Conservation (phyloP, 2,329 filamentous ascomycete species). For the Davidsoniella neocaledoniae region DNA sequence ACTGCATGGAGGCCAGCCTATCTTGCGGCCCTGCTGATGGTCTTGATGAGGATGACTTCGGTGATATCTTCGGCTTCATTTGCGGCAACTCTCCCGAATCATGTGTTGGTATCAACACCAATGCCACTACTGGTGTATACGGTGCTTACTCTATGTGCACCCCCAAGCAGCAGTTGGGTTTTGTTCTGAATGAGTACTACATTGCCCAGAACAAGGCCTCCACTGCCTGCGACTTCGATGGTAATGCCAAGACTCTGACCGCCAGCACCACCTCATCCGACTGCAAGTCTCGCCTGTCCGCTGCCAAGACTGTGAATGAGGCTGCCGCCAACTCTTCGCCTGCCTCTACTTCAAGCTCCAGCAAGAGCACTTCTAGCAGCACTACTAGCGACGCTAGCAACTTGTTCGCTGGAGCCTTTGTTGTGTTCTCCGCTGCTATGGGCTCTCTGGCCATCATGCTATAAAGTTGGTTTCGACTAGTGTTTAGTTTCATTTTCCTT, state of each 20-base stretch:
- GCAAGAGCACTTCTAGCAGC: slow-evolving; percentile 1
- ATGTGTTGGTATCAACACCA: slow-evolving; percentile 52
- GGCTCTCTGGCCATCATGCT: slow-evolving; percentile 7
- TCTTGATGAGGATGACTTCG: slow-evolving; percentile 42
- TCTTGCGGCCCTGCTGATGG: slow-evolving; percentile 48
- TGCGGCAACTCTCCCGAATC: slow-evolving; percentile 40
- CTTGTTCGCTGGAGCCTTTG: slow-evolving; percentile 3
- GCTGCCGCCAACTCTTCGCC: slow-evolving; percentile 22
- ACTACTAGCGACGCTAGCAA: slow-evolving; percentile 4
- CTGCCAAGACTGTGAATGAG: slow-evolving; percentile 42
- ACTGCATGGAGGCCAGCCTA: slow-evolving; percentile 66
- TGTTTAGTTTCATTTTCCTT: background rate
- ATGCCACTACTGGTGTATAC: slow-evolving; percentile 51
- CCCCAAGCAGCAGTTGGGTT: slow-evolving; percentile 52
- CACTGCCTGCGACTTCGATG: slow-evolving; percentile 54
- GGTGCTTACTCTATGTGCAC: slow-evolving; percentile 68
- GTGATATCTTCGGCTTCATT: slow-evolving; percentile 55
- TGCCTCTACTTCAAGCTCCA: slow-evolving; percentile 2
- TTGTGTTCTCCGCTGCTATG: slow-evolving; percentile 1
- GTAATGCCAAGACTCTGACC: slow-evolving; percentile 41
- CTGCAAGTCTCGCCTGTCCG: slow-evolving; percentile 42
- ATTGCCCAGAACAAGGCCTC: slow-evolving; percentile 32
- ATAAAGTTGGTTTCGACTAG: slow-evolving; percentile 4
- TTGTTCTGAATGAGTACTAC: slow-evolving; percentile 61
- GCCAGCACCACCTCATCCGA: slow-evolving; percentile 27